phyloP scores from a whole-genome alignment of 2,329 filamentous ascomycete genomes.

The Calonectria hawksworthii region DNA sequence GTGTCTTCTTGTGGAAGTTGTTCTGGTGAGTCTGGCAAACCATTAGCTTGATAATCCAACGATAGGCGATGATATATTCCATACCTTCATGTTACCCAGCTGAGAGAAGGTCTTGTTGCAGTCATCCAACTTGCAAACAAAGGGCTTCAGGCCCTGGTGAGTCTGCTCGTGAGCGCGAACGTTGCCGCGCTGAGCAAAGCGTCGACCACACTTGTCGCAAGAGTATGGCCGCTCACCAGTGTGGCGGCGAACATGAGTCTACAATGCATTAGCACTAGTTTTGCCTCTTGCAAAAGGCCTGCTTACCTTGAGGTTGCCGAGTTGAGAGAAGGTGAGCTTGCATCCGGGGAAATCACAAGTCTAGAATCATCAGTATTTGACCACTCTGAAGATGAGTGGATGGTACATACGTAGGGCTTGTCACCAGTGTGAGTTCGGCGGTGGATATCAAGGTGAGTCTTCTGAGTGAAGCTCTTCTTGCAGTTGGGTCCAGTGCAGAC shows the following conservation, averaged over 20 bases:
- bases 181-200: conserved; percentile 89
- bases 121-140: conserved; percentile 83
- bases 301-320: conserved; percentile 87
- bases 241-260: conserved; percentile 91
- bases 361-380: conserved; percentile 54
- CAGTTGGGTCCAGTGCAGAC: conserved; percentile 82
- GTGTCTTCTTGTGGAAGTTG: conserved; percentile 86
- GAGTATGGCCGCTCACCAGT: conserved; percentile 88
- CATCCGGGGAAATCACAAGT: conserved; percentile 80
- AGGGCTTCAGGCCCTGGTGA: conserved; percentile 83
- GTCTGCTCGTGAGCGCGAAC: conserved; percentile 87
- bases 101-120: conserved; percentile 93
- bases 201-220: conserved; percentile 84
- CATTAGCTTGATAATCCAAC: conserved; percentile 18
- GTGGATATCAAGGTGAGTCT: conserved; percentile 94
- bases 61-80: conserved; percentile 30
- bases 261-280: background rate
- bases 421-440: conserved; percentile 88
- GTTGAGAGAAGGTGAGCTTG: conserved; percentile 86
- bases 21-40: conserved; percentile 84
- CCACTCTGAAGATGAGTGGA: background rate
- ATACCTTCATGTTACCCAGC: conserved; percentile 90
- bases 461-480: conserved; percentile 87
- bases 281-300: background rate
- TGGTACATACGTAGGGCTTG: conserved; percentile 83